phyloP scores from a whole-genome alignment of 2,329 filamentous ascomycete genomes.

The Claviceps spartinae region DNA sequence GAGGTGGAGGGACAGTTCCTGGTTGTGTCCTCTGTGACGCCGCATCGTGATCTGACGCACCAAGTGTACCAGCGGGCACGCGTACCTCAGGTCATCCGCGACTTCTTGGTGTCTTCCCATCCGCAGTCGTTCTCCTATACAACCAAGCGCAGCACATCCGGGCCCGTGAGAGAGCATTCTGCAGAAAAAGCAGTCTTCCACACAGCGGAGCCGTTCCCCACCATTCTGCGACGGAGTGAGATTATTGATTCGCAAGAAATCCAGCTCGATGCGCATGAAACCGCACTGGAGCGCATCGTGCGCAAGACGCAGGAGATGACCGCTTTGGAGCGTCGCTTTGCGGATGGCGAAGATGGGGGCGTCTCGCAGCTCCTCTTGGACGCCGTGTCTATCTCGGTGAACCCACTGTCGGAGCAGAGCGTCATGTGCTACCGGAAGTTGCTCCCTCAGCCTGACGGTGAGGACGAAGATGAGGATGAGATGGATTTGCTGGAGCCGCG shows the following conservation, averaged over 20 bases:
- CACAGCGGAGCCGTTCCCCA: slow-evolving; percentile 78
- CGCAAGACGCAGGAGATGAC: slow-evolving; percentile 82
- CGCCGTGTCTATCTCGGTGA: slow-evolving; percentile 63
- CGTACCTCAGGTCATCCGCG: slow-evolving; percentile 69
- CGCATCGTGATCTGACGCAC: slow-evolving; percentile 69
- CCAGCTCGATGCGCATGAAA: slow-evolving; percentile 61
- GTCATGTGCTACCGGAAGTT: slow-evolving; percentile 67
- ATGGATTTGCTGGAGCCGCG: slow-evolving; percentile 39
- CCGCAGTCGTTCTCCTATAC: slow-evolving; percentile 71
- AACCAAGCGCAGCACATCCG: slow-evolving; percentile 53
- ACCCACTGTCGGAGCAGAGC: slow-evolving; percentile 59
- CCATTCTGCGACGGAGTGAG: slow-evolving; percentile 77
- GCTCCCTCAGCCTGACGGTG: slow-evolving; percentile 39
- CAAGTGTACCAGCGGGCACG: slow-evolving; percentile 80
- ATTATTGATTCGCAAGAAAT: slow-evolving; percentile 57
- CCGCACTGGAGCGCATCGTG: slow-evolving; percentile 79
- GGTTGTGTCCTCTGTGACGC: slow-evolving; percentile 65
- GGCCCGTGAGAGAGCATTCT: slow-evolving; percentile 57
- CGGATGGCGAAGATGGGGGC: slow-evolving; percentile 58
- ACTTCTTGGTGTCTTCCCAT: slow-evolving; percentile 68
- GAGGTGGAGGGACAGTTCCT: slow-evolving; percentile 86
- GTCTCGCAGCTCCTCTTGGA: slow-evolving; percentile 58
- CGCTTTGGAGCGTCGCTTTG: slow-evolving; percentile 58
- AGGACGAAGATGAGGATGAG: slow-evolving; percentile 21
- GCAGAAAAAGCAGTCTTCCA: slow-evolving; percentile 77